Evolutionary conservation across 108 stramenopile genomes (phyloP).

Genomic region (Fistulifera pelliculosa): DNA sequence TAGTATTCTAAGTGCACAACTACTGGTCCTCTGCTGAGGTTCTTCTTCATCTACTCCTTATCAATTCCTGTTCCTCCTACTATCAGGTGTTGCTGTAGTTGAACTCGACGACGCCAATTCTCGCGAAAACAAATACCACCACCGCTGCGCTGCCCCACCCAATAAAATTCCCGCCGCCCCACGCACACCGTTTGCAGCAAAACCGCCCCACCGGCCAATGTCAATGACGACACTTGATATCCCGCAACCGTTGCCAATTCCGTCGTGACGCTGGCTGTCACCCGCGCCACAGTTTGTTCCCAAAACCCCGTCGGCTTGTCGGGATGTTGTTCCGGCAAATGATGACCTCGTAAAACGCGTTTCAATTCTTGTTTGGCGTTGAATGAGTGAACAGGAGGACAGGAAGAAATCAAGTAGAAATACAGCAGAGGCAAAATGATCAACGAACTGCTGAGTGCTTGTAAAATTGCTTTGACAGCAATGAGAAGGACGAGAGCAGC

Average conservation of each 20-base stretch:
- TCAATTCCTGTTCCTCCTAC: no score
- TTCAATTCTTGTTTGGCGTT: slow-evolving; percentile 71
- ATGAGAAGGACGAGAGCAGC: slow-evolving; percentile 73
- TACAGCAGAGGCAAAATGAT: slow-evolving; percentile 42
- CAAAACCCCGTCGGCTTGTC: slow-evolving; percentile 56
- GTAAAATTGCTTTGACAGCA: slow-evolving; percentile 35
- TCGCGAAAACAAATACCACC: slow-evolving; percentile 25
- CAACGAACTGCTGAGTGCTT: not conserved
- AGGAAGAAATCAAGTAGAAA: slow-evolving; percentile 41
- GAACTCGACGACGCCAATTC: slow-evolving; percentile 2
- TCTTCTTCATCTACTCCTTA: no score
- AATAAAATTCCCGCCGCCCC: slow-evolving; percentile 40
- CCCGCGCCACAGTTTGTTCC: slow-evolving; percentile 33
- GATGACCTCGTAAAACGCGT: slow-evolving; percentile 59
- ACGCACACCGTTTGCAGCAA: slow-evolving; percentile 41
- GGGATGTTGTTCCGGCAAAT: slow-evolving; percentile 57
- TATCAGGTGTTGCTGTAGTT: no score
- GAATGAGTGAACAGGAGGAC: slow-evolving; percentile 46
- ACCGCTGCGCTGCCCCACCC: slow-evolving; percentile 60
- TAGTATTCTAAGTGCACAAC: no score
- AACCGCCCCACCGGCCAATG: slow-evolving; percentile 32
- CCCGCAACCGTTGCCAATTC: slow-evolving; percentile 60
- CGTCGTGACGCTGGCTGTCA: slow-evolving; percentile 50
- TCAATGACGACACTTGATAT: slow-evolving; percentile 36
- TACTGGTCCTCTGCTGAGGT: no score